These are phyloP conservation scores for Kazachstania viticola DNA, from an alignment of 805 yeast species.

Conservation along the genomic window DNA sequence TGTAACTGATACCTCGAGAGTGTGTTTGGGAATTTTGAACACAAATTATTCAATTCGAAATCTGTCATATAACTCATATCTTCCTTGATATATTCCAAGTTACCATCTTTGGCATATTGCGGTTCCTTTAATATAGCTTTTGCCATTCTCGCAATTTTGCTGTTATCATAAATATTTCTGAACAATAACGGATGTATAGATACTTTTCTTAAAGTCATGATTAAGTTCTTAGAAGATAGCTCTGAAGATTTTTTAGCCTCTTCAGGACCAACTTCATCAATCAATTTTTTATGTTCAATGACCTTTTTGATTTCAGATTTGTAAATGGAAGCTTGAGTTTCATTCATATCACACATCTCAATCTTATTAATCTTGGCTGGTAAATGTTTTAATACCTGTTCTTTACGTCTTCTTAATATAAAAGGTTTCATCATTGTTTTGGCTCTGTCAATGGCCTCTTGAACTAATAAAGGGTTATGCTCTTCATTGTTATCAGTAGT, in stretches of 20 bases:
- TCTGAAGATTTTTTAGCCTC: conserved; percentile 19
- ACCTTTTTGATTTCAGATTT: conserved; percentile 40
- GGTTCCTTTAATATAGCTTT: conserved; percentile 71
- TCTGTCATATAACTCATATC: conserved; percentile 95
- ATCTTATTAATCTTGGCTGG: conserved; percentile 65
- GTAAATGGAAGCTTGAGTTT: conserved; percentile 47
- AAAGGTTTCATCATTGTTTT: conserved; percentile 98
- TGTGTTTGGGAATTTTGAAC: conserved; percentile 61
- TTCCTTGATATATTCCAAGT: conserved; percentile 64
- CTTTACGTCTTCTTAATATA: conserved; percentile 82
- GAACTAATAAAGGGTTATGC: conserved; percentile 73
- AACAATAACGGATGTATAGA: conserved; percentile 86
- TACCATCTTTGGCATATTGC: conserved; percentile 61
- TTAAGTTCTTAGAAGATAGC: conserved; percentile 41
- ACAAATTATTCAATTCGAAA: conserved; percentile 68
- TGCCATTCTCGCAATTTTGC: conserved; percentile 53
- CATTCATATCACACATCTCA: conserved; percentile 52
- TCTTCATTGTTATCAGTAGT: conserved; percentile 43
- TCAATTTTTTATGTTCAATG: conserved; percentile 25
- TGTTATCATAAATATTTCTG: conserved; percentile 51
- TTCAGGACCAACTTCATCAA: conserved; percentile 17
- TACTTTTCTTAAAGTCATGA: conserved; percentile 87
- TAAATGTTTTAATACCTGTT: conserved; percentile 79
- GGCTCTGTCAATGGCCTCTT: conserved; percentile 86
- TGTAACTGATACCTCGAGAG: conserved; percentile 42